Evolutionary conservation across 495 filamentous ascomycete species (phyloP).

Genomic region (Pyrenula aspistea): DNA sequence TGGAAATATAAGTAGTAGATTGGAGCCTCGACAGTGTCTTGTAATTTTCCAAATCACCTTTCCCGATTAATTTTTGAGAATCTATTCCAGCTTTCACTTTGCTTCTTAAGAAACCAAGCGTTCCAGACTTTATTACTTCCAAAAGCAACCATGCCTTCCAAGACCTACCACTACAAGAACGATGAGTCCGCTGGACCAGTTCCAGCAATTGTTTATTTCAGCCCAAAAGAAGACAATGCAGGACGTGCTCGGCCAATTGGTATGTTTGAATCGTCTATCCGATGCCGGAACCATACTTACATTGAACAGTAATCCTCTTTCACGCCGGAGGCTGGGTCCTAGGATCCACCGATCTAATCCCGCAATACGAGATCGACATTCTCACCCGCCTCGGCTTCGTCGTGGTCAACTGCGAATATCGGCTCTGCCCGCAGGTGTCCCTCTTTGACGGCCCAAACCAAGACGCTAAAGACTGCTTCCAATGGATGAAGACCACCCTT

Average conservation of each 20-base stretch:
- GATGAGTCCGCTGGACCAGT: not conserved
- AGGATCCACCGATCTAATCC: constrained; percentile 1
- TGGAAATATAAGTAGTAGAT: too few relatives aligned
- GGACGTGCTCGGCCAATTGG: not conserved
- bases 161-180: not conserved
- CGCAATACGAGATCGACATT: constrained; percentile 1
- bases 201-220: not conserved
- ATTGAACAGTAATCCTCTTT: constrained; percentile 3
- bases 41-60: too few relatives aligned
- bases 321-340: constrained; percentile 4
- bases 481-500: constrained; percentile 1
- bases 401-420: constrained; percentile 4
- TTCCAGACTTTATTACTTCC: not conserved
- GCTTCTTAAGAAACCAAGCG: too few relatives aligned
- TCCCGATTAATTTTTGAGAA: too few relatives aligned
- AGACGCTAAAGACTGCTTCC: constrained; percentile 2
- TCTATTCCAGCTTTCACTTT: too few relatives aligned
- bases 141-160: not conserved
- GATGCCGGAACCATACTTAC: too few relatives aligned
- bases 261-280: too few relatives aligned
- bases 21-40: too few relatives aligned
- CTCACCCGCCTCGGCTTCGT: constrained; percentile 5
- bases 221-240: not conserved
- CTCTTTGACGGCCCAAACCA: constrained; percentile 2
- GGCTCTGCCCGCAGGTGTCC: constrained; percentile 5